Evolutionary conservation across 2,329 filamentous ascomycete species (phyloP), one percentile per base, ranked within the genome.

Genomic region (Cladosporium sp.): DNA sequence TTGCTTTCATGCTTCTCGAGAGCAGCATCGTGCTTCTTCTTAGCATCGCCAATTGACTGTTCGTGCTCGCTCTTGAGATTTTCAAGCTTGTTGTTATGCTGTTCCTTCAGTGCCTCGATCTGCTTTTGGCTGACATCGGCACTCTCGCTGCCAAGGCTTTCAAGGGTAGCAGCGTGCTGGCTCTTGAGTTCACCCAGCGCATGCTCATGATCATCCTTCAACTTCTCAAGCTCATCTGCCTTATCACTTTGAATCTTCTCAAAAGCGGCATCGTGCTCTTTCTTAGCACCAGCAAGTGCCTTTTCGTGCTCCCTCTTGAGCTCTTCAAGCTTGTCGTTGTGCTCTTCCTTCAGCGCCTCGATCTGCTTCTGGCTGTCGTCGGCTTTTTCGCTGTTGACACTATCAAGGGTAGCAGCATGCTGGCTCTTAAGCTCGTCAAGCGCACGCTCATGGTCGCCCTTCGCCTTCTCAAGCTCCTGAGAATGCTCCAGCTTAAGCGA

Each of bases 401-500:
- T 37, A 20, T 59, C 36, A 30, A 64, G 40, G 30, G 51, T 28
- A n/a, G n/a, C 7, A 43, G 43, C 34, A 49, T 55, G 40, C 52
- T 55, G 38, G 12, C 30, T 25, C 30, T 63, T 50, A 20, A 61
- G 59, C n/a, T 25, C 43, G 12, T 40, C 45, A 30, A 61, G 58
- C 14, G 58, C 61, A 40, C 34, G 28, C 11, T 64, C 59, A 20
- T 63, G 60, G 7, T 65, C 60, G 43, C n/a, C 19, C 40, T 56
- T 60, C 50, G 22, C 37, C 47, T 38, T 58, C 36, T 36, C 55
- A n/a, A 37, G 51, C 38, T 19, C 49, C 54, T 51, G 28, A 5
- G 60, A 49, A 14, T 51, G 55, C 11, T 69, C 59, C 58, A 67
- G 61, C 45, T 66, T 64, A 12, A 67, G 58, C n/a, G 54, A 60